Evolutionary conservation across 2,329 filamentous ascomycete species (phyloP).

Genomic region (Alternaria novae-zelandiae): DNA sequence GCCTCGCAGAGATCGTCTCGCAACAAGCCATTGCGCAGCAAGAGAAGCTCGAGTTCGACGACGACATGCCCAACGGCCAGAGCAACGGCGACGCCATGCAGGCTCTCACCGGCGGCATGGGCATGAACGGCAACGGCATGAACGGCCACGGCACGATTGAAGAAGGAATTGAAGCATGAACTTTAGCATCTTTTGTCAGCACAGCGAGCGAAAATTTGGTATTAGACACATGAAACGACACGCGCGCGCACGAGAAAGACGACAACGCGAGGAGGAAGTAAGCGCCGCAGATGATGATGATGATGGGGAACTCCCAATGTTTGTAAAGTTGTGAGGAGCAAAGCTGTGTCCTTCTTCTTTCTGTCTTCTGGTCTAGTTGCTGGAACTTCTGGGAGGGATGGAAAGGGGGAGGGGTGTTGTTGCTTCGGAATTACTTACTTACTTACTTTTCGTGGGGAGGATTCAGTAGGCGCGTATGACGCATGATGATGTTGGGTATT

Average conservation of each 20-base stretch:
- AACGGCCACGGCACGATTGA: conserved; percentile 26
- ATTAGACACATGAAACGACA: conserved; percentile 17
- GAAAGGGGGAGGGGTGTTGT: neutral
- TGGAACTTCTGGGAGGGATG: conserved; percentile 1
- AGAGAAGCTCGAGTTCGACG: conserved; percentile 73
- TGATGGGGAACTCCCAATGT: neutral
- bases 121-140: conserved; percentile 19
- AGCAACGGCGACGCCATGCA: conserved; percentile 33
- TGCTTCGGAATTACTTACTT: neutral
- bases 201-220: conserved; percentile 5
- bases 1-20: conserved; percentile 96
- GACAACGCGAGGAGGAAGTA: neutral
- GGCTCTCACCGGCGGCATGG: conserved; percentile 14
- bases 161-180: conserved; percentile 25
- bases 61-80: conserved; percentile 16
- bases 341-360: neutral
- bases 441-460: neutral
- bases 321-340: conserved; percentile 6
- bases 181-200: conserved; percentile 14
- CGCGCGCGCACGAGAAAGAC: neutral
- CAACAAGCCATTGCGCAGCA: conserved; percentile 96
- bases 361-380: conserved; percentile 5
- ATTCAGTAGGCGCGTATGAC: neutral
- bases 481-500: conserved; percentile 10
- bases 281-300: conserved; percentile 1